Percentiles rank a stretch among this genome's conserved stretches.
These are phyloP conservation scores for Botryotinia convoluta DNA, from an alignment of 2,329 filamentous ascomycete species.

Conservation along the genomic window DNA sequence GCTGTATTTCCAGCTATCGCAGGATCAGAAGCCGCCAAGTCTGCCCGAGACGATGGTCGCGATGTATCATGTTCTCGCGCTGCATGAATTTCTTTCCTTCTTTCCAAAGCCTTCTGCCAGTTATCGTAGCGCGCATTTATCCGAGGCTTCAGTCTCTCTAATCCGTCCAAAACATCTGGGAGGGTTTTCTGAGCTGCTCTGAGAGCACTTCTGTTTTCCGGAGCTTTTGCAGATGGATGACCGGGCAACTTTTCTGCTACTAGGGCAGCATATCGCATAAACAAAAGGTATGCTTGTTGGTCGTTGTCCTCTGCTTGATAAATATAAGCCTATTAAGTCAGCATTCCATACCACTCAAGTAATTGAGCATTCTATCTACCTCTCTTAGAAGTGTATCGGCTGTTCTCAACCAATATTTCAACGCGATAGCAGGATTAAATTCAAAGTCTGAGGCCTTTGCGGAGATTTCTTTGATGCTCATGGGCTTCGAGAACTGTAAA, in stretches of 20 bases:
- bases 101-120: slow-evolving; percentile 56
- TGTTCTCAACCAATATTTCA: slow-evolving; percentile 80
- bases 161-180: slow-evolving; percentile 48
- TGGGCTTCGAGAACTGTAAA: slow-evolving; percentile 46
- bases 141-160: slow-evolving; percentile 77
- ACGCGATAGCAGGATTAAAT: slow-evolving; percentile 72
- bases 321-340: slow-evolving; percentile 64
- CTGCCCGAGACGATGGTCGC: slow-evolving; percentile 19
- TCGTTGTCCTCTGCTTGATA: slow-evolving; percentile 85
- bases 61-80: slow-evolving; percentile 20
- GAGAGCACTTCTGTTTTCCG: slow-evolving; percentile 54
- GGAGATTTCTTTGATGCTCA: slow-evolving; percentile 75
- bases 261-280: slow-evolving; percentile 87
- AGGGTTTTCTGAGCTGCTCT: slow-evolving; percentile 60
- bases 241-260: slow-evolving; percentile 70
- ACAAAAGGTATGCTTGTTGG: slow-evolving; percentile 82
- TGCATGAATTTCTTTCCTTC: slow-evolving; percentile 36
- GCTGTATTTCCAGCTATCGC: slow-evolving; percentile 56
- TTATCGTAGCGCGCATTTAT: slow-evolving; percentile 70
- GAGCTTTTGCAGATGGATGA: slow-evolving; percentile 72
- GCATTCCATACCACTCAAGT: slow-evolving; percentile 6
- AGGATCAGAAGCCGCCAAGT: slow-evolving; percentile 54
- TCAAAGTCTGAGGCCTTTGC: slow-evolving; percentile 74
- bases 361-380: slow-evolving; percentile 48
- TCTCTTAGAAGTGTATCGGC: slow-evolving; percentile 78